Conservation (phyloP, 257 asterid species). For the Nicotiana tabacum region DNA sequence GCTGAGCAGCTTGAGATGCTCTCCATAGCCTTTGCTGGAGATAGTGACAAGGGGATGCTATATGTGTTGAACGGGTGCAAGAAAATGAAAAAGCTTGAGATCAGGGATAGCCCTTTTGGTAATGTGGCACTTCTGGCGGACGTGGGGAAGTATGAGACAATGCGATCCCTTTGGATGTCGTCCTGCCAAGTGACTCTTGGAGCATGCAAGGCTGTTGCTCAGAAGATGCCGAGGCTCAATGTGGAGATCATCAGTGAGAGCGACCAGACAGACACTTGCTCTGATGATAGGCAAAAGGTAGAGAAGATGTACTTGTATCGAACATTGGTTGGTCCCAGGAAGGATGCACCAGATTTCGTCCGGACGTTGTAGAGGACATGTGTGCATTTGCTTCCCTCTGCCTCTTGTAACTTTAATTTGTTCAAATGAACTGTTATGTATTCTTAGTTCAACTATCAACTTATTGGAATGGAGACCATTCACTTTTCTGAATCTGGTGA, state of each 20-base stretch:
- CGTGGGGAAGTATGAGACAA: slow-evolving; percentile 87
- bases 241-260: slow-evolving; percentile 47
- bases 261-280: background rate
- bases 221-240: slow-evolving; percentile 70
- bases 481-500: no score
- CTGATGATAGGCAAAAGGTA: slow-evolving; percentile 29
- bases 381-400: background rate
- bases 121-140: slow-evolving; percentile 65
- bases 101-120: slow-evolving; percentile 80
- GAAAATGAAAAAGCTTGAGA: slow-evolving; percentile 74
- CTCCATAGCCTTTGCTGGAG: slow-evolving; percentile 69
- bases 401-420: background rate
- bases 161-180: slow-evolving; percentile 99
- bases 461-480: background rate
- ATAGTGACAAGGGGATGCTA: slow-evolving; percentile 73
- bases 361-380: slow-evolving; percentile 45
- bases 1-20: slow-evolving; percentile 93
- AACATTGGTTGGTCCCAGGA: slow-evolving; percentile 64
- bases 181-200: slow-evolving; percentile 76
- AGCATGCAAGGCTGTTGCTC: slow-evolving; percentile 72
- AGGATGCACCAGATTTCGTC: slow-evolving; percentile 66
- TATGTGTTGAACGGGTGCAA: slow-evolving; percentile 77
- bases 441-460: background rate
- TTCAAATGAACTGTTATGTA: slow-evolving; percentile 12
- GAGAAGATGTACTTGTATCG: slow-evolving; percentile 81